Conservation (phyloP, 768 basidiomycete genomes). For the Dictyophora rubrovolvata region DNA sequence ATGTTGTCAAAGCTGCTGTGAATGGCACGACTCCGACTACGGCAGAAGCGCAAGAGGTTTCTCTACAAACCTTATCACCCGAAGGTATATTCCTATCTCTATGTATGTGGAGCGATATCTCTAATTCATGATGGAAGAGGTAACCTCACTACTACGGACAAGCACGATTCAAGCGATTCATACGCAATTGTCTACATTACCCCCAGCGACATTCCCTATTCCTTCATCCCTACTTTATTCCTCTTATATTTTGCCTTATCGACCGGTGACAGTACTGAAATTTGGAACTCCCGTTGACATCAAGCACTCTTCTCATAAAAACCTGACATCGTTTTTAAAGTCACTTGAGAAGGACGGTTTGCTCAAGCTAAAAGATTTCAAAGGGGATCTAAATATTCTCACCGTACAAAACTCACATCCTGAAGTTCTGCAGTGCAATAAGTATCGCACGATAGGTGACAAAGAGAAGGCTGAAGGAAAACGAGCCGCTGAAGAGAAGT, state of each 20-base stretch:
- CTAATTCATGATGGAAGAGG: constrained; percentile 29
- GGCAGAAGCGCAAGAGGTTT: background rate
- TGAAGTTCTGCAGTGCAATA: constrained; percentile 39
- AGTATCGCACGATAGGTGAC: constrained; percentile 54
- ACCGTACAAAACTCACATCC: constrained; percentile 49
- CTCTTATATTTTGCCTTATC: constrained; percentile 62
- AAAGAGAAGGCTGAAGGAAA: constrained; percentile 49
- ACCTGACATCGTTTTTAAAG: constrained; percentile 73
- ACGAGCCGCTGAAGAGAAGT: no score
- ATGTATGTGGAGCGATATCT: background rate
- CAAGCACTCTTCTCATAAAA: constrained; percentile 73
- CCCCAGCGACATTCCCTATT: constrained; percentile 58
- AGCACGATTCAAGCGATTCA: constrained; percentile 60
- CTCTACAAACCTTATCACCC: background rate
- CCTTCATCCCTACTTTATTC: constrained; percentile 69
- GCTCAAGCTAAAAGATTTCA: constrained; percentile 59
- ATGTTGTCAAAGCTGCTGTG: constrained; percentile 9
- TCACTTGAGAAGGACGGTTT: constrained; percentile 62
- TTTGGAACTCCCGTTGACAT: constrained; percentile 45
- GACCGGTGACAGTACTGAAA: constrained; percentile 35
- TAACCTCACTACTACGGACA: constrained; percentile 44
- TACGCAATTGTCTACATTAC: constrained; percentile 35
- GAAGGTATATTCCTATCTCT: constrained; percentile 2
- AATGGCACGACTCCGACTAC: background rate
- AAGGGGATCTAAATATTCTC: constrained; percentile 18